Evolutionary conservation across 2,329 filamentous ascomycete species (phyloP).

Genomic region (Cladophialophora psammophila): DNA sequence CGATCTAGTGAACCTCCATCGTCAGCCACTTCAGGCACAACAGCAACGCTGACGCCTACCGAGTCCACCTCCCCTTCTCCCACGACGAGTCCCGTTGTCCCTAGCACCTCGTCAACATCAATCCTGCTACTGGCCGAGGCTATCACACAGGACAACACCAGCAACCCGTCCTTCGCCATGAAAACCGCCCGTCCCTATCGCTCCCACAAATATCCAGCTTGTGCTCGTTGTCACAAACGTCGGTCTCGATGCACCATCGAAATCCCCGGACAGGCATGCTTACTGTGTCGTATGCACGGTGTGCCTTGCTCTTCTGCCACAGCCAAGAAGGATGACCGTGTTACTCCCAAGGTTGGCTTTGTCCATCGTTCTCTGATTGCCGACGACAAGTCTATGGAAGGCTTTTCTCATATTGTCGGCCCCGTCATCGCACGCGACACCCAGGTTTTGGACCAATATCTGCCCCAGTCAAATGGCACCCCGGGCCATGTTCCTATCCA

Average conservation of each 20-base stretch:
- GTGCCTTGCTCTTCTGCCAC: slow-evolving; percentile 65
- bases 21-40: slow-evolving; percentile 18
- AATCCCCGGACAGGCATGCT: slow-evolving; percentile 59
- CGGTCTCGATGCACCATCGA: slow-evolving; percentile 69
- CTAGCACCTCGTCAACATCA: not conserved
- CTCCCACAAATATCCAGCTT: slow-evolving; percentile 68
- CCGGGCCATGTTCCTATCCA: slow-evolving; percentile 38
- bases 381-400: slow-evolving; percentile 32
- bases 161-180: slow-evolving; percentile 18
- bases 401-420: slow-evolving; percentile 62
- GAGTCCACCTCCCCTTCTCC: slow-evolving; percentile 5
- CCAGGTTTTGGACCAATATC: slow-evolving; percentile 66
- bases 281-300: slow-evolving; percentile 65
- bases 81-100: not conserved
- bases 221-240: slow-evolving; percentile 65
- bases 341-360: slow-evolving; percentile 38
- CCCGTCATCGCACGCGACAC: slow-evolving; percentile 67
- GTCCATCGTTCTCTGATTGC: slow-evolving; percentile 36
- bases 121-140: slow-evolving; percentile 1
- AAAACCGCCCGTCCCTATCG: slow-evolving; percentile 62
- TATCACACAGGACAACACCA: slow-evolving; percentile 1
- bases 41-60: slow-evolving; percentile 2
- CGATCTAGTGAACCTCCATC: not conserved
- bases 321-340: slow-evolving; percentile 41
- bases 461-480: slow-evolving; percentile 49